phyloP scores from a whole-genome alignment of 768 basidiomycete species.

The Coprinellus aureogranulatus region DNA sequence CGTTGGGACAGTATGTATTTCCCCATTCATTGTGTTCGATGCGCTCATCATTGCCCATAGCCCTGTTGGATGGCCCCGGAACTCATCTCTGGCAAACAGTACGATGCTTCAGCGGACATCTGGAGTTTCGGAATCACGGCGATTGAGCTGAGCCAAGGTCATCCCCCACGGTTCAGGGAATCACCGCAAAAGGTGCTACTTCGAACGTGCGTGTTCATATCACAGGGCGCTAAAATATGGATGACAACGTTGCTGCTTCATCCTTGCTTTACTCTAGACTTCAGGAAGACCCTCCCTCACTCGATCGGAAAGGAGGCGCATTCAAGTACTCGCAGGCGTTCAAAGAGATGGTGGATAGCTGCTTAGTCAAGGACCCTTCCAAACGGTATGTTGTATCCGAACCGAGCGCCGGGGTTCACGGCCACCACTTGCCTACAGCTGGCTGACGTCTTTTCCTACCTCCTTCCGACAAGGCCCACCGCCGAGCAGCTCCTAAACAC shows the following conservation, averaged over 20 bases:
- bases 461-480: constrained; percentile 53
- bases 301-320: constrained; percentile 69
- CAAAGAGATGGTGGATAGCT: constrained; percentile 79
- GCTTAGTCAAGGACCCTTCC: constrained; percentile 81
- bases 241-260: too few relatives aligned
- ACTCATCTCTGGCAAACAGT: constrained; percentile 78
- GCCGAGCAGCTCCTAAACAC: constrained; percentile 74
- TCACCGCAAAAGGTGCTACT: constrained; percentile 71
- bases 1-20: constrained; percentile 73
- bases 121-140: constrained; percentile 98
- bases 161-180: constrained; percentile 80
- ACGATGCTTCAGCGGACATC: constrained; percentile 87
- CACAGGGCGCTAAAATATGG: background rate
- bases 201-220: constrained; percentile 51
- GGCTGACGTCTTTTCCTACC: background rate
- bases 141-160: constrained; percentile 82
- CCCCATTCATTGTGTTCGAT: background rate
- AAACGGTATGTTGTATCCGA: constrained; percentile 48
- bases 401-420: background rate
- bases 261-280: constrained; percentile 55
- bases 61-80: constrained; percentile 99
- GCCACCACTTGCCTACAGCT: background rate
- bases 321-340: constrained; percentile 78
- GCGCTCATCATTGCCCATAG: constrained; percentile 26
- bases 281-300: constrained; percentile 71